Base-by-base conservation (phyloP, 495 filamentous ascomycete genomes). In the Cudoniella acicularis region DNA sequence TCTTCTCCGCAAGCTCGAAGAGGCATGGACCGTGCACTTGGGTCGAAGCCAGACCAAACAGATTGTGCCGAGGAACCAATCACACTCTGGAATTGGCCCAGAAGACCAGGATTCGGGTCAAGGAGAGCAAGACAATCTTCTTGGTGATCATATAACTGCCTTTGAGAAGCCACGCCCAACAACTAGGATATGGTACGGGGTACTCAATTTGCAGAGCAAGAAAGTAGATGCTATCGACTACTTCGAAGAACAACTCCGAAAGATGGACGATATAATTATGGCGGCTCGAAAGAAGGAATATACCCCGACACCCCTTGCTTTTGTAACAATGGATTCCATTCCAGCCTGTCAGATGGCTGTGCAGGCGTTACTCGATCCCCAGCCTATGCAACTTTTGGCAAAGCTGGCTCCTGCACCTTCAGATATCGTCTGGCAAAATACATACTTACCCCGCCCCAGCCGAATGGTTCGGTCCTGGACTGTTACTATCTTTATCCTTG, bases 271-370 rank as follows among this genome's bases (percentile, higher is more conserved):
- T 43, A 77, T 87, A 64, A 92, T 99, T 43, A 69, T 70, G 20
- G 70, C 62, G 16, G 84, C 88, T 0, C 82, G 95, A 23, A 81
- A 82, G 63, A 92, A 92, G 68, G 84, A 87, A 16, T 97, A 89
- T 67, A 73, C 78, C 9, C 79, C 95, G 1, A 91, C 84, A 0
- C 85, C 92, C 43, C 76, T 95, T 30, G 95, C 95, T 6, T 98
- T 98, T 70, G 91, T 99, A 27, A 97, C 95, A 0, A 92, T 99
- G 89, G 87, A 96, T 70, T 96, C 91, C 17, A 91, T 93, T 59
- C 88, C 91, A n/a, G 85, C 92, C 21, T 81, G 78, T 61, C 94
- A 98, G 76, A 95, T 97, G 88, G 90, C 91, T 16, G 86, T 95
- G 43, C 94, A 99, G 70, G 90, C 95, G 0, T 84, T 92, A 3